These are phyloP conservation scores for Crataegus laevigata DNA, from an alignment of 306 rosid genomes.

Conservation along the genomic window DNA sequence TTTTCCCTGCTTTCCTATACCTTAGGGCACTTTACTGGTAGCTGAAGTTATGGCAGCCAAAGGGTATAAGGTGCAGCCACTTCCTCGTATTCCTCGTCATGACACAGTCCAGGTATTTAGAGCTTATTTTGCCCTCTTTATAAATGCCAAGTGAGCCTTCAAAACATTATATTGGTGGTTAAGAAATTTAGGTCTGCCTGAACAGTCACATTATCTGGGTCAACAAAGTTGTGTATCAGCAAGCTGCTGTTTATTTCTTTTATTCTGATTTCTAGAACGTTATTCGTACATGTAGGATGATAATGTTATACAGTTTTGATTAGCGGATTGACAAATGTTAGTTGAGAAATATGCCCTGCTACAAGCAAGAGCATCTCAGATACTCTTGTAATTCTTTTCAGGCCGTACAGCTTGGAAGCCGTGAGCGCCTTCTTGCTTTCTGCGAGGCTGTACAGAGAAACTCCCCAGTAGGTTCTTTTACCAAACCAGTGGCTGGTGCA, in stretches of 20 bases:
- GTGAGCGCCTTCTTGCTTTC: conserved; percentile 74
- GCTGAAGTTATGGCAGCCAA: conserved; percentile 85
- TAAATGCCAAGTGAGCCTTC: not conserved
- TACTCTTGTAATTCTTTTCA: conserved; percentile 24
- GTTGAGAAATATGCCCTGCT: not conserved
- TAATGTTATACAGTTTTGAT: not conserved
- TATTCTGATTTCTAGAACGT: not conserved
- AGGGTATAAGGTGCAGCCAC: conserved; percentile 88
- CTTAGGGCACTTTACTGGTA: conserved; percentile 64
- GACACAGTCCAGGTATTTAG: conserved; percentile 73
- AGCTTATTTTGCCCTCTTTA: not conserved
- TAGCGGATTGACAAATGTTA: not conserved
- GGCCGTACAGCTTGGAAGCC: conserved; percentile 79
- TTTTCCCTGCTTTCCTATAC: conserved; percentile 9
- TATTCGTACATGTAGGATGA: not conserved
- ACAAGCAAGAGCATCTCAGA: not conserved
- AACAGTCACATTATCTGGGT: not conserved
- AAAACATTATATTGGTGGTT: not conserved
- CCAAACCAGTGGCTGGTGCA: conserved; percentile 75
- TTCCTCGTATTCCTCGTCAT: conserved; percentile 58
- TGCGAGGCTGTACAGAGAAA: conserved; percentile 93
- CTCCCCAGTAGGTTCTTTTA: conserved; percentile 80
- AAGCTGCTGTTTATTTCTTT: not conserved
- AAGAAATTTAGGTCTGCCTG: not conserved
- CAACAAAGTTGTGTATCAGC: conserved; percentile 2